Base-by-base conservation (phyloP, 768 basidiomycete genomes). In the Pisolithus tinctorius region DNA sequence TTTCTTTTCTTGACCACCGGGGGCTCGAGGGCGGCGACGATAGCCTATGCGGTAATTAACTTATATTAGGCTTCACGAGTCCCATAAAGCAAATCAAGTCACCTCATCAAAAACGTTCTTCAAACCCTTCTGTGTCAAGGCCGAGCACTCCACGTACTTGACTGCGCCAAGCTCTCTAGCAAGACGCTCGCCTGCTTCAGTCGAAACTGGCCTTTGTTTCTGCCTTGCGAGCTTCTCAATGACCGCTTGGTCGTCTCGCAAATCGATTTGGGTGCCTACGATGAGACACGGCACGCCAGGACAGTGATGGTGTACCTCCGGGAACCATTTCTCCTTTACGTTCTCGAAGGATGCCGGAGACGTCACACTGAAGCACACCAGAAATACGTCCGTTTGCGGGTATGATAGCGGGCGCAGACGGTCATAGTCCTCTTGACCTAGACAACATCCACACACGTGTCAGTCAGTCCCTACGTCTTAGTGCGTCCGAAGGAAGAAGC, bases 251-350 rank as follows among this genome's bases (percentile, higher is more conserved):
- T 99, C 96, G 63, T 97, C 94, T 68, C 95, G 80, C 71, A 99
- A 70, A 80, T 99, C 96, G 66, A 96, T 79, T 74, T 99, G 96
- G 45, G 96, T 99, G 58, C 96, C 96, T 51, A 99, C 95, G 64
- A 99, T 97, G 63, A 99, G 83, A 80, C 95, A 97, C 59, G 95
- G 94, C 52, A 97, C 95, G 46, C 96, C 95, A 14, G 96, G 96
- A 78, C 96, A 99, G 66, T 99, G 96, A 68, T 98, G 96, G 68
- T 94, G 94, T 49, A 99, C 95, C 75, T 99, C 96, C 5, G 96
- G 96, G 81, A 98, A 96, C 96, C 96, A 99, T 70, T 99, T 99
- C 74, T 99, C 96, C 81, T 96, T 98, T 64, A 99, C 95, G 86
- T 99, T 98, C 73, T 99, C 96, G 66, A 97, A 99, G 45, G 93